Evolutionary conservation across 768 basidiomycete species (phyloP), one percentile per base, ranked within the genome.

Genomic region (Xerocomus spinulosus): DNA sequence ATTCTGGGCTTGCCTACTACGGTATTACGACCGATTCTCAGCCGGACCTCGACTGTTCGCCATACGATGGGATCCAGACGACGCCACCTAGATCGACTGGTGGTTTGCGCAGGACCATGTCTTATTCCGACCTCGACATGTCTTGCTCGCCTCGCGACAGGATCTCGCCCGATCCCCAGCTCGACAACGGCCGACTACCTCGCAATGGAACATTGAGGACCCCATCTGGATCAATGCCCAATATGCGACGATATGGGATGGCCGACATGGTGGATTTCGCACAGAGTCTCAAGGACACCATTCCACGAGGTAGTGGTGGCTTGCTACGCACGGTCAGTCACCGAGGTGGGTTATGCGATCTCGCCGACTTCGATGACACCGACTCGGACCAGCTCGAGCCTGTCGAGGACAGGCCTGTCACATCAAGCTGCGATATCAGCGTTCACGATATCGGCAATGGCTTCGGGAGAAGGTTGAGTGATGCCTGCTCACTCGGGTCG

Each of bases 221-320:
- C 0, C 24, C 32, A 2, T 28, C 29, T 12, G 5, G 23, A 14
- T 17, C 13, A 0, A 24, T n/a, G 7, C 30, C 37, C 12, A 26
- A 26, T 10, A 7, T 10, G 14, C 51, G 60, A 24, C 54, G 50
- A 24, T 39, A 56, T 2, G 59, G 60, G 3, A 34, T 55, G 29
- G 51, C 40, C 1, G 50, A 53, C 5, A 45, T 60, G 55, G 18
- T 21, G 3, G 2, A 41, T 10, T 20, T 48, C 2, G 29, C 49
- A 1, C 17, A 47, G 30, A 26, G 12, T 15, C 20, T 51, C 37
- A 28, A 38, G 25, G 38, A 24, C n/a, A 18, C 39, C 2, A 39
- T 44, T 30, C 35, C 29, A 9, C 38, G 36, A 24, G 38, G 26
- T 8, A 20, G 13, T 13, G n/a, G n/a, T n/a, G 10, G 12, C 9